Conservation (phyloP, 179 eudicot species). For the Drosera spatulata region DNA sequence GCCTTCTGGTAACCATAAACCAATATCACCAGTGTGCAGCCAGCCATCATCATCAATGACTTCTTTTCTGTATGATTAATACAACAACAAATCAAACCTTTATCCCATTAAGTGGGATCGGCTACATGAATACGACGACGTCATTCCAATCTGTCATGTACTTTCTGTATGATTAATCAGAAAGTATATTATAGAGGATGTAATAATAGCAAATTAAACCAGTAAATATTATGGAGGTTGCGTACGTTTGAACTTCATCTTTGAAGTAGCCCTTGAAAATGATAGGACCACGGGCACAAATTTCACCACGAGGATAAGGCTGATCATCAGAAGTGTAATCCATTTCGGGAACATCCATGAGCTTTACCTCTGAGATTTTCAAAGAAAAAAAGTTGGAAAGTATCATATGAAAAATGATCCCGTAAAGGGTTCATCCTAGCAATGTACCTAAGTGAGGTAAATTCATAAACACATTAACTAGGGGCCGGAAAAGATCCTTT, state of each 20-base stretch:
- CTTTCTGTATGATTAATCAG: no score
- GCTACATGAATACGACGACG: no score
- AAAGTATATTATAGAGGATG: no score
- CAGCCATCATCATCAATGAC: constrained; percentile 82
- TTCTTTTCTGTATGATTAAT: constrained; percentile 58
- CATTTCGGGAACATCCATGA: constrained; percentile 97
- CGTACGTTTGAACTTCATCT: constrained; percentile 88
- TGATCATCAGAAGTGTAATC: constrained; percentile 91
- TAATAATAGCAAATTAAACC: background rate
- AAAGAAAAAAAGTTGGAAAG: no score
- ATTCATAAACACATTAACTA: no score
- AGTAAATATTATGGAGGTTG: background rate
- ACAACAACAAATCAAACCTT: no score
- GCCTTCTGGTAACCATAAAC: constrained; percentile 94
- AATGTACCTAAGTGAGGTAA: no score
- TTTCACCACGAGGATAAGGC: constrained; percentile 98
- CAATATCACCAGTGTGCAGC: constrained; percentile 24
- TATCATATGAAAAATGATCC: no score
- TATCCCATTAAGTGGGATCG: no score
- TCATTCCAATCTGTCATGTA: no score
- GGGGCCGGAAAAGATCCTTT: no score
- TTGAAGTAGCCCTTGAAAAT: constrained; percentile 87
- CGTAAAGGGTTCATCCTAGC: no score
- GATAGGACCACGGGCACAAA: constrained; percentile 86
- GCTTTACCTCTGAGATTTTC: constrained; percentile 61